Evolutionary conservation across 192 early-diverging fungal species (phyloP).

Genomic region (Cetraspora pellucida): DNA sequence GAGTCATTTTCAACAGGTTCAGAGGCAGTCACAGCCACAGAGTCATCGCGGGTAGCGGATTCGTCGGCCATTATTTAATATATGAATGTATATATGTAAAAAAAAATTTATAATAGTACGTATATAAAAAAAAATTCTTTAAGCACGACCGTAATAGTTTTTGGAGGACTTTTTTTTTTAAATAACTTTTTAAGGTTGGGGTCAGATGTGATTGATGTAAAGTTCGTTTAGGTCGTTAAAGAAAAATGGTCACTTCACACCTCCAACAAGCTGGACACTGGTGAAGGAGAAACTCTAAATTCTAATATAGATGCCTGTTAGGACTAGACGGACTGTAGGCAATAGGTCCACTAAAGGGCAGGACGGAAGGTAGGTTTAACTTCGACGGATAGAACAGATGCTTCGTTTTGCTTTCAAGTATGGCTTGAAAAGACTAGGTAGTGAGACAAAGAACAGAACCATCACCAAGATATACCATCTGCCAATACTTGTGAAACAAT

Average conservation of each 20-base stretch:
- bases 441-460: neutral
- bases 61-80: neutral
- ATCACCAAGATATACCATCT: conserved; percentile 1
- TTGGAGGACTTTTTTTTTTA: neutral
- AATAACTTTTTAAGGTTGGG: neutral
- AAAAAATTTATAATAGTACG: too few relatives aligned
- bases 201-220: conserved; percentile 23
- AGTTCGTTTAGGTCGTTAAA: conserved; percentile 26
- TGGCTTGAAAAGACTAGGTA: conserved; percentile 19
- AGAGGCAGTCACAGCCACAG: neutral
- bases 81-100: neutral
- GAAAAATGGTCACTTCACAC: conserved; percentile 20
- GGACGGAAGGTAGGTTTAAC: conserved; percentile 1
- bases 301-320: conserved; percentile 25
- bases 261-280: neutral
- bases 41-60: neutral
- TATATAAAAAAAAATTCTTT: too few relatives aligned
- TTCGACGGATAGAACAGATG: conserved; percentile 20
- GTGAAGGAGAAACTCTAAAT: neutral
- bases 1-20: neutral
- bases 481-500: conserved; percentile 14
- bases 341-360: conserved; percentile 28
- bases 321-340: conserved; percentile 35
- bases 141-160: neutral
- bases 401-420: conserved; percentile 30